Percentiles rank a stretch among this genome's conserved stretches.
Evolutionary conservation across 768 basidiomycete species (phyloP).

Genomic region (Leccinum subtestaceum): DNA sequence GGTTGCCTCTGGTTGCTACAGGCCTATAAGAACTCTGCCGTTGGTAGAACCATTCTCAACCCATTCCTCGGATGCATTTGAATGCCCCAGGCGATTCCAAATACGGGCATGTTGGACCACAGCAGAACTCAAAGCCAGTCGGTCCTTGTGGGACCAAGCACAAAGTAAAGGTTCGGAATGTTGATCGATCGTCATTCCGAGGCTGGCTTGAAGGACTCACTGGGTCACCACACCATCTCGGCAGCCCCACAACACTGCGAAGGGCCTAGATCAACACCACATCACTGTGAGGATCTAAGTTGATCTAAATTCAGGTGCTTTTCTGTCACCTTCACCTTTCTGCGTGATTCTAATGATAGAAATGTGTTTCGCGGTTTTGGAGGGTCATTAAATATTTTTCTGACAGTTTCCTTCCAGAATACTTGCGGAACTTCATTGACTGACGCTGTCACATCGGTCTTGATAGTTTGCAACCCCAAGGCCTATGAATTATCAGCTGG

Average conservation of each 20-base stretch:
- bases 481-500: background rate
- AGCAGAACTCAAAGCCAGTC: conserved; percentile 1
- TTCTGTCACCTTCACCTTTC: conserved; percentile 5
- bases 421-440: conserved; percentile 2
- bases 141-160: conserved; percentile 17
- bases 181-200: conserved; percentile 16
- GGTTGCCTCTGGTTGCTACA: too few species aligned
- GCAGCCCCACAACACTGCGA: conserved; percentile 15
- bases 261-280: conserved; percentile 9
- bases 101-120: conserved; percentile 11
- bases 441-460: conserved; percentile 1
- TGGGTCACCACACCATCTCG: conserved; percentile 13
- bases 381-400: conserved; percentile 1
- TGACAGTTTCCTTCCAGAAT: conserved; percentile 14
- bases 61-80: conserved; percentile 1
- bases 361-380: background rate
- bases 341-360: conserved; percentile 10
- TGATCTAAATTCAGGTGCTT: conserved; percentile 11
- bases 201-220: conserved; percentile 4
- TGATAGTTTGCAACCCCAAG: conserved; percentile 7
- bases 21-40: background rate
- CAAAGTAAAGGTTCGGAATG: conserved; percentile 17
- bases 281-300: conserved; percentile 6
- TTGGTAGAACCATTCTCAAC: background rate
- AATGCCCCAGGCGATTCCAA: conserved; percentile 8